Evolutionary conservation across 768 basidiomycete species (phyloP).

Genomic region (Tricholoma flavovirens): DNA sequence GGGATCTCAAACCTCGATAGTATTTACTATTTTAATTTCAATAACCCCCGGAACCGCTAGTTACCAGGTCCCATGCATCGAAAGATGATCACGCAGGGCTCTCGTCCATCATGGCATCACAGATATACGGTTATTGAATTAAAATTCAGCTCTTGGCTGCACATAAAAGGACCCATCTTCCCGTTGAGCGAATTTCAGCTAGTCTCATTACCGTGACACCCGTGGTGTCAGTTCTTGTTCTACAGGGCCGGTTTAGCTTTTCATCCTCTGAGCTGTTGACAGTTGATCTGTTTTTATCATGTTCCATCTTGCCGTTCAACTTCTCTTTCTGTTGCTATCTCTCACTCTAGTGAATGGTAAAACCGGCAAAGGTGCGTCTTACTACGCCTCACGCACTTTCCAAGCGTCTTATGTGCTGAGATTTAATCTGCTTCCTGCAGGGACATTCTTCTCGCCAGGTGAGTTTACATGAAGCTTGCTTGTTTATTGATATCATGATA

Average conservation of each 20-base stretch:
- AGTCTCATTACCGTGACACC: background rate
- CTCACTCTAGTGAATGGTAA: background rate
- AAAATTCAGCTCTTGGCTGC: background rate
- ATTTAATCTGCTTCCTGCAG: background rate
- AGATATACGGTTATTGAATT: too few relatives aligned
- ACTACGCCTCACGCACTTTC: background rate
- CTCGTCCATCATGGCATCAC: too few relatives aligned
- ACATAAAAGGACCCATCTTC: background rate
- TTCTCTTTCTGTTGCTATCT: background rate
- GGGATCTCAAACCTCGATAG: too few relatives aligned
- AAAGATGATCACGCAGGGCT: too few relatives aligned
- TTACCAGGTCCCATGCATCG: too few relatives aligned
- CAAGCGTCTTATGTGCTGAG: background rate
- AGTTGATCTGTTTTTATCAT: background rate
- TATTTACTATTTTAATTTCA: too few relatives aligned
- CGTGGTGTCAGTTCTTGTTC: background rate
- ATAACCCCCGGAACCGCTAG: too few relatives aligned
- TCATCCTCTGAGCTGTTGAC: background rate
- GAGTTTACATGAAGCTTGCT: background rate
- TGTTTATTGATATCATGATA: background rate
- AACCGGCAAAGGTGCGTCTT: background rate
- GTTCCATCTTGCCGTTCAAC: background rate
- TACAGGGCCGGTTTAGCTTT: background rate
- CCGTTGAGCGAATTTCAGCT: background rate
- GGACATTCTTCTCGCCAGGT: conserved; percentile 3